Evolutionary conservation across 2,329 filamentous ascomycete genomes (phyloP).

Genomic region (Beauveria rudraprayagi): DNA sequence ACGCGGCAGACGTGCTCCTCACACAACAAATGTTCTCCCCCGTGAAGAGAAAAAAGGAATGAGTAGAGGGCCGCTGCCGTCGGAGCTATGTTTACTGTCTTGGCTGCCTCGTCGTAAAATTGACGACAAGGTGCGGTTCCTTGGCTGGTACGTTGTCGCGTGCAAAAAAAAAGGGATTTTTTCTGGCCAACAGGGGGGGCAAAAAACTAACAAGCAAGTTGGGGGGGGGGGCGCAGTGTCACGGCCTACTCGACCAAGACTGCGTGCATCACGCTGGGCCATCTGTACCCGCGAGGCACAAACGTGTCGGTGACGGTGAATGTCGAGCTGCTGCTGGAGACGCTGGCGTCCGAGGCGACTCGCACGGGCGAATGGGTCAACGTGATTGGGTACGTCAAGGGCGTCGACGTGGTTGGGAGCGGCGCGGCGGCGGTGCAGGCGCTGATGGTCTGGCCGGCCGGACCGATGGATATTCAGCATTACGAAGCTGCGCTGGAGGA

Average conservation of each 20-base stretch:
- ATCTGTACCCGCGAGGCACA: slow-evolving; percentile 48
- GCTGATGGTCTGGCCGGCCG: slow-evolving; percentile 68
- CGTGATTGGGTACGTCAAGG: slow-evolving; percentile 69
- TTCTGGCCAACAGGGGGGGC: too few relatives aligned
- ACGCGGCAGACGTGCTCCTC: too few relatives aligned
- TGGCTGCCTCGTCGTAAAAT: slow-evolving; percentile 42
- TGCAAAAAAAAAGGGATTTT: neutral
- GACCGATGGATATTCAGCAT: slow-evolving; percentile 58
- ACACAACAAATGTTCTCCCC: too few relatives aligned
- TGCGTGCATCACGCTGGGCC: slow-evolving; percentile 59
- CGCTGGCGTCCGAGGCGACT: slow-evolving; percentile 53
- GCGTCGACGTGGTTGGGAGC: slow-evolving; percentile 1
- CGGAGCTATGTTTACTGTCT: slow-evolving; percentile 56
- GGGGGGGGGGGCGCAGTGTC: slow-evolving; percentile 31
- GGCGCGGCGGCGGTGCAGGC: slow-evolving; percentile 53
- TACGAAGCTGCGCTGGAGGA: slow-evolving; percentile 57
- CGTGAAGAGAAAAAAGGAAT: slow-evolving; percentile 23
- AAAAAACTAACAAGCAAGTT: neutral
- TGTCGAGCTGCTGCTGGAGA: slow-evolving; percentile 61
- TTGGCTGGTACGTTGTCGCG: slow-evolving; percentile 68
- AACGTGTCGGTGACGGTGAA: slow-evolving; percentile 54
- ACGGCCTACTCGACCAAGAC: slow-evolving; percentile 41
- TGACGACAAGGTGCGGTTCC: slow-evolving; percentile 78
- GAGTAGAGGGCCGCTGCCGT: slow-evolving; percentile 55
- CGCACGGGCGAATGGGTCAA: slow-evolving; percentile 82